phyloP scores from a whole-genome alignment of 106 monocot species.

The Ottelia alismoides region DNA sequence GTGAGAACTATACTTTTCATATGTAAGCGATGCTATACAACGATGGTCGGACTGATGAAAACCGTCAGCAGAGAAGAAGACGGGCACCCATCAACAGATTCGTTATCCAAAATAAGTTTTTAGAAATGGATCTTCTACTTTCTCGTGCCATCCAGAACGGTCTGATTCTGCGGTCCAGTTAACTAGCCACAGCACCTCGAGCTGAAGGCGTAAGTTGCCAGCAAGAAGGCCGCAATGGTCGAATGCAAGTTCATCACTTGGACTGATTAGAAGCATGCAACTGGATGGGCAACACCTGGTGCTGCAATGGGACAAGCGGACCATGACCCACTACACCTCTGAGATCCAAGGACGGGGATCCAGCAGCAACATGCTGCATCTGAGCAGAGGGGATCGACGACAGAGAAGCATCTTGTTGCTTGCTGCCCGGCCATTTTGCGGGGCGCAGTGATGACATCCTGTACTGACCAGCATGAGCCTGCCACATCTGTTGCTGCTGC shows the following conservation, averaged over 20 bases:
- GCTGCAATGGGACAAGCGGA: not conserved
- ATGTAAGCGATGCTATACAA: no score
- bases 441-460: slow-evolving; percentile 1
- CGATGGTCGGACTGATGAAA: no score
- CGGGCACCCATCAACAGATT: no score
- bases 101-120: no score
- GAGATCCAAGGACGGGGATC: not conserved
- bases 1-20: no score
- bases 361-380: not conserved
- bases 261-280: not conserved
- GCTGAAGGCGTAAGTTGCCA: no score
- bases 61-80: no score
- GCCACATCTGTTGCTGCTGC: slow-evolving; percentile 21
- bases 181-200: no score
- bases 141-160: no score
- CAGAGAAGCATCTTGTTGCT: slow-evolving; percentile 2
- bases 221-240: no score
- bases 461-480: slow-evolving; percentile 15
- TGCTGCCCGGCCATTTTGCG: slow-evolving; percentile 9
- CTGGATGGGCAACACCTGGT: not conserved
- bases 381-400: not conserved
- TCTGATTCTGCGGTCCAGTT: no score
- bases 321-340: not conserved
- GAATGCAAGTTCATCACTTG: not conserved
- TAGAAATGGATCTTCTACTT: no score